Evolutionary conservation across 2,329 filamentous ascomycete species (phyloP), one percentile per base, ranked within the genome.

Genomic region (Neofusicoccum parvum): DNA sequence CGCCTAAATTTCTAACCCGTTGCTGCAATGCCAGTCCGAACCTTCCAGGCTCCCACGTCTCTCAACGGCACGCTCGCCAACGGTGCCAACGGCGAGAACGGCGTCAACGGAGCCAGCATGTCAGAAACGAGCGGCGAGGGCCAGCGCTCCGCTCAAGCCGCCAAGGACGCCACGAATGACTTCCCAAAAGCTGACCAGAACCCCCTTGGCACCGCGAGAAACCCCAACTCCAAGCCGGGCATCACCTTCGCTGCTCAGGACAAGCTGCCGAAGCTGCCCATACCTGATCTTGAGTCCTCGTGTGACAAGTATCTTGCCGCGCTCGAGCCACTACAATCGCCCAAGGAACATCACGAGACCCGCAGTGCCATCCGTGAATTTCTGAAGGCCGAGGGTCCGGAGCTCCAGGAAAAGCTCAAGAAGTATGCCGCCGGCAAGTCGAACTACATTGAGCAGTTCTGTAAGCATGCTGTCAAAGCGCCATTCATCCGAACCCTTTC

Each of bases 371-470:
- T 96, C 0, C 83, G 90, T 11, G 92, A 97, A 36, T 98, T 98
- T 70, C 79, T 97, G 46, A 88, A 86, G 70, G 82, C 85, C 0
- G 94, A 97, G 68, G 95, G 95, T 0, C 92, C 91, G 0, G 88
- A 90, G 51, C 80, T 99, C 54, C 94, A 99, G 75, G 92, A 95
- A 67, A 94, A 90, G 77, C 80, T 98, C 65, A 95, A 94, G 81
- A 88, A 90, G 72, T 99, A 98, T 81, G 94, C 95, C 9, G 88
- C 88, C 56, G 92, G 91, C 50, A 94, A 94, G 80, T 92, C 92
- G 43, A 98, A 94, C 79, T 99, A 97, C 75, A 98, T 99, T 72
- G 95, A 98, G 76, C 95, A 99, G 73, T 99, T 99, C 72, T 99
- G 94, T 97, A 86, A 75, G 92, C 85, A 53, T 48, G 12, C 2